Percentiles rank a stretch among this genome's conserved stretches.
These are phyloP conservation scores for Candida sphagnicola DNA, from an alignment of 805 yeast species.

Conservation along the genomic window DNA sequence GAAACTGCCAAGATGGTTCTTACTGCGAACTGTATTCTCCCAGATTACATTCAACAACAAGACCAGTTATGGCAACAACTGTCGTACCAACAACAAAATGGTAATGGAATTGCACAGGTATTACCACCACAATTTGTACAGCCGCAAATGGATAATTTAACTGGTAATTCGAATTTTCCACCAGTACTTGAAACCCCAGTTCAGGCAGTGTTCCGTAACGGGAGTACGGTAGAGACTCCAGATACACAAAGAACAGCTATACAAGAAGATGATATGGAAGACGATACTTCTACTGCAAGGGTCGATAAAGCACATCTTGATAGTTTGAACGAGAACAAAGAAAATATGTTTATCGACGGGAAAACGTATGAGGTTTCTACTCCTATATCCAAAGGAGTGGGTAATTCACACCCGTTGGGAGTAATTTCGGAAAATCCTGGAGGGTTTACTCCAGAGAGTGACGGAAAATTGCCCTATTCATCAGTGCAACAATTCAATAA, in stretches of 20 bases:
- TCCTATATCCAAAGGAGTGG: conserved; percentile 19
- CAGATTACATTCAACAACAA: conserved; percentile 8
- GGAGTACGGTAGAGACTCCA: conserved; percentile 31
- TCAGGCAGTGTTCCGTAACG: conserved; percentile 13
- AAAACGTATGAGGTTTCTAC: conserved; percentile 29
- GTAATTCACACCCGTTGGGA: conserved; percentile 22
- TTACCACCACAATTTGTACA: conserved; percentile 6
- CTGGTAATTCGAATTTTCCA: neutral
- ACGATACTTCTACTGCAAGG: conserved; percentile 19
- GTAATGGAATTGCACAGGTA: conserved; percentile 4
- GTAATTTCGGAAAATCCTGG: conserved; percentile 29
- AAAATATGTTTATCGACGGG: conserved; percentile 41
- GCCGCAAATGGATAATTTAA: conserved; percentile 3
- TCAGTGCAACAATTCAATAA: conserved; percentile 14
- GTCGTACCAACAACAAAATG: conserved; percentile 7
- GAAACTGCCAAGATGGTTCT: conserved; percentile 44
- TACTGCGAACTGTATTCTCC: conserved; percentile 32
- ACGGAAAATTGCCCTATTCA: conserved; percentile 4
- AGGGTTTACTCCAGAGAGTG: conserved; percentile 22
- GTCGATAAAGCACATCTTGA: conserved; percentile 33
- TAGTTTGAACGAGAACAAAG: conserved; percentile 43
- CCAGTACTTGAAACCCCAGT: conserved; percentile 26
- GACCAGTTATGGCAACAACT: conserved; percentile 7
- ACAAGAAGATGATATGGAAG: conserved; percentile 39
- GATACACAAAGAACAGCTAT: conserved; percentile 44